These are phyloP conservation scores for Penicillium alfredii DNA, from an alignment of 495 filamentous ascomycete species.

Conservation along the genomic window DNA sequence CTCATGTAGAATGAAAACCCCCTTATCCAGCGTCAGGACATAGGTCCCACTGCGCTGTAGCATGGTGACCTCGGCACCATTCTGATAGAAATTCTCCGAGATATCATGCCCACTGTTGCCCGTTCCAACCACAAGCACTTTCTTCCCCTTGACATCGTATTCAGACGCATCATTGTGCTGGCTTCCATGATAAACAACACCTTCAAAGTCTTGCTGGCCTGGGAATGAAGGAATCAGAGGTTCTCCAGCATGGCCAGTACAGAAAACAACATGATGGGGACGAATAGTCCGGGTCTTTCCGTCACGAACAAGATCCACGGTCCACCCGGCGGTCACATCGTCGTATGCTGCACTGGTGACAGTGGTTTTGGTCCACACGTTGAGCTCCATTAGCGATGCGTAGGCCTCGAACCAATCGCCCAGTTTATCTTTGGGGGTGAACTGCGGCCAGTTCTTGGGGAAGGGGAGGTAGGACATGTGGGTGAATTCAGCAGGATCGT, in stretches of 20 bases:
- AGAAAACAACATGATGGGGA: conserved; percentile 29
- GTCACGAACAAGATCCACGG: conserved; percentile 41
- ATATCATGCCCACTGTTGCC: conserved; percentile 72
- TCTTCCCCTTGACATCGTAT: conserved; percentile 41
- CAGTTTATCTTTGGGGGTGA: conserved; percentile 75
- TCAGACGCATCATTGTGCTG: conserved; percentile 15
- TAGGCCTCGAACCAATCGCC: conserved; percentile 69
- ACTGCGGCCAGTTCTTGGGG: conserved; percentile 60
- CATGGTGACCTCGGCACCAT: conserved; percentile 62
- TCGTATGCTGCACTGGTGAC: conserved; percentile 43
- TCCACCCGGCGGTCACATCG: conserved; percentile 48
- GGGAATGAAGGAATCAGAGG: conserved; percentile 27
- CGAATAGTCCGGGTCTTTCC: conserved; percentile 23
- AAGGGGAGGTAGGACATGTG: conserved; percentile 71
- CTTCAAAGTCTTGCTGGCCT: conserved; percentile 31
- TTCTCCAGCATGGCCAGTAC: conserved; percentile 32
- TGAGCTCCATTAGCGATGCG: conserved; percentile 57
- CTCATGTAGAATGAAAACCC: conserved; percentile 39
- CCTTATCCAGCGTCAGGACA: conserved; percentile 50
- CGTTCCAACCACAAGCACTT: conserved; percentile 61
- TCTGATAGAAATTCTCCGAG: conserved; percentile 63
- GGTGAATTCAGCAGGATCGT: conserved; percentile 70
- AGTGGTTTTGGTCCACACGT: conserved; percentile 56
- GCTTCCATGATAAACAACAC: conserved; percentile 27
- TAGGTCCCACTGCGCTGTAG: conserved; percentile 65